Evolutionary conservation across 1,284 basidiomycete species (phyloP), one percentile per base, ranked within the genome.

Genomic region (Sporisorium exsertum): DNA sequence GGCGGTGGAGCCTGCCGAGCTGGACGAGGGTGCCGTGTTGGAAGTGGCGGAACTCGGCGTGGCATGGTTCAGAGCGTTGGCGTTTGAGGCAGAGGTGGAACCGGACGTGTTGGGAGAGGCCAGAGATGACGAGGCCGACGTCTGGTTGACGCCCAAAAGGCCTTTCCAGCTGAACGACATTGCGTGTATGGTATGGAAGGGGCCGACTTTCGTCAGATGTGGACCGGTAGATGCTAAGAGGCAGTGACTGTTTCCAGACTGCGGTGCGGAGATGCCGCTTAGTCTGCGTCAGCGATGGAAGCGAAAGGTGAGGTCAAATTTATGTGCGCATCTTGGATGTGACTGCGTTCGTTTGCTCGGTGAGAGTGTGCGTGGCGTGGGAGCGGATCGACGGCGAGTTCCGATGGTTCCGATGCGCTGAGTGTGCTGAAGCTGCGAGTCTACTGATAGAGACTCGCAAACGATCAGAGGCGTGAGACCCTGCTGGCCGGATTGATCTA

Each of bases 151-250:
- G 65, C 80, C 78, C n/a, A 83, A 59, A 16, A 82, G 72, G 45
- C 79, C 77, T 58, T 80, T 81, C 81, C 81, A 83, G 37, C 77
- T 80, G 63, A 83, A 84, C 18, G 82, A 84, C 82, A 82, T 83
- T 58, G 40, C 50, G 51, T 16, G 33, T 15, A 18, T 40, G 29
- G 26, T 13, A 42, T 18, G 24, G 16, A 46, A 8, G 20, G n/a
- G n/a, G n/a, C n/a, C n/a, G n/a, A n/a, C 29, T 32, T 5, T 27
- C 22, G 35, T 18, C 26, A 12, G 12, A 26, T 35, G 4, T 47
- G 1, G 45, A 29, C 26, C 29, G 47, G 15, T 7, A 27, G 13
- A 49, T 15, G 26, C 45, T 32, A 6, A 13, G 26, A 49, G 47
- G 16, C 37, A 32, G 3, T 18, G 27, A 18, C 26, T 9, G 26